Conservation (phyloP, 1,284 basidiomycete genomes). For the Rhodotorula sp. region DNA sequence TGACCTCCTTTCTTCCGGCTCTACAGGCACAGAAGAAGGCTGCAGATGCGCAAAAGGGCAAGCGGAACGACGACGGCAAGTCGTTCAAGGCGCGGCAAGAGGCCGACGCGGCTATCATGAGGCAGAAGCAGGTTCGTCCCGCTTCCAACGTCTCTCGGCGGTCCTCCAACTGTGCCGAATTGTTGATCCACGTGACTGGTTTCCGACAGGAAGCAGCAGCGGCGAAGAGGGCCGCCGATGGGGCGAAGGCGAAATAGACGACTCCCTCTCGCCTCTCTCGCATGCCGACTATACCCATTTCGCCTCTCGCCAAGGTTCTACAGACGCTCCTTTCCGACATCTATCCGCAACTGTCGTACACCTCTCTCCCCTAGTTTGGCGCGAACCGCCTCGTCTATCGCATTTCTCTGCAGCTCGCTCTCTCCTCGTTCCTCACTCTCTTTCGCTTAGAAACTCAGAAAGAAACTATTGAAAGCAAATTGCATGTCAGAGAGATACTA, state of each 20-base stretch:
- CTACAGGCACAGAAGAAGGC: constrained; percentile 17
- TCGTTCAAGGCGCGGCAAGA: constrained; percentile 15
- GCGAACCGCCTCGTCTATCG: too few species aligned
- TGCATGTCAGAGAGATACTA: background rate
- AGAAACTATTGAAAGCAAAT: too few species aligned
- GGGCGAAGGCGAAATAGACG: background rate
- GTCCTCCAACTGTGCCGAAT: background rate
- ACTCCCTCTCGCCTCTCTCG: background rate
- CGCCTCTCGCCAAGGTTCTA: background rate
- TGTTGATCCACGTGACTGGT: too few species aligned
- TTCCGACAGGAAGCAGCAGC: constrained; percentile 7
- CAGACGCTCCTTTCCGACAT: too few species aligned
- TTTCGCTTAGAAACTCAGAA: too few species aligned
- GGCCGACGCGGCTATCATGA: constrained; percentile 23
- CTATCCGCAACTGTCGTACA: too few species aligned
- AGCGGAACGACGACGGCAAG: constrained; percentile 16
- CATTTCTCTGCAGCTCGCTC: too few species aligned
- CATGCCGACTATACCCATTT: background rate
- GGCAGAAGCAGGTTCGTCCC: constrained; percentile 15
- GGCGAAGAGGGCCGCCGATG: constrained; percentile 21
- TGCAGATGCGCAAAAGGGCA: constrained; percentile 5
- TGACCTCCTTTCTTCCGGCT: too few species aligned
- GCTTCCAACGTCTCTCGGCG: background rate
- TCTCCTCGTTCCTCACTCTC: too few species aligned
- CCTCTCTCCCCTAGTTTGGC: too few species aligned